These are phyloP conservation scores for Verruconis gallopava DNA, from an alignment of 2,329 filamentous ascomycete species.

Conservation along the genomic window DNA sequence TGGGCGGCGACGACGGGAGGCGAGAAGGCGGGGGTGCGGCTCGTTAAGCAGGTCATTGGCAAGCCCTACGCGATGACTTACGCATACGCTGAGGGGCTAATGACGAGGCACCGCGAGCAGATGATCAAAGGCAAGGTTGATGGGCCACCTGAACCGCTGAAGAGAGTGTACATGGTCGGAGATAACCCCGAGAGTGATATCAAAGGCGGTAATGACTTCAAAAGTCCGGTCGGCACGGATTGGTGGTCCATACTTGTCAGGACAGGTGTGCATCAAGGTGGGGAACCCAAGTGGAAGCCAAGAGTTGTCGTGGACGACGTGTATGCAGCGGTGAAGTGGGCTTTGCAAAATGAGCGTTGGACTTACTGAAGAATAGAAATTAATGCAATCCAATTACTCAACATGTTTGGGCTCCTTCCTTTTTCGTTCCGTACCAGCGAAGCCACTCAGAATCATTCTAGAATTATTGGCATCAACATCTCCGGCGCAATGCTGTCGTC, in stretches of 20 bases:
- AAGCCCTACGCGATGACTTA: constrained; percentile 74
- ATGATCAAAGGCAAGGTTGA: constrained; percentile 28
- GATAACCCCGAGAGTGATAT: constrained; percentile 68
- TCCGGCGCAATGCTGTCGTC: no score
- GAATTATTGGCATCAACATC: no score
- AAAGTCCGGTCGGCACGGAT: constrained; percentile 51
- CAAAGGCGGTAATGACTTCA: constrained; percentile 66
- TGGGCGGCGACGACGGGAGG: constrained; percentile 61
- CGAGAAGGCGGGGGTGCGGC: constrained; percentile 34
- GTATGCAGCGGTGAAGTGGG: constrained; percentile 64
- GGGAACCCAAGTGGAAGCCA: constrained; percentile 47
- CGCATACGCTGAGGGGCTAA: constrained; percentile 64
- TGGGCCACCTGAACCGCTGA: constrained; percentile 36
- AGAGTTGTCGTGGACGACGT: constrained; percentile 61
- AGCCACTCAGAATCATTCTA: no score
- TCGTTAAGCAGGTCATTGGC: constrained; percentile 59
- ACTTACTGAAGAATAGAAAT: no score
- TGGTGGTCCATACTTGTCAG: constrained; percentile 69
- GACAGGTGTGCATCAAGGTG: constrained; percentile 61
- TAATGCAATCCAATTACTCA: no score
- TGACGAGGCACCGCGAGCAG: constrained; percentile 46
- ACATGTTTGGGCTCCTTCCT: no score
- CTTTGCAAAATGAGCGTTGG: constrained; percentile 43
- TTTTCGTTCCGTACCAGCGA: no score
- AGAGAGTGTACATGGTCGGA: constrained; percentile 85